phyloP scores from a whole-genome alignment of 2,329 filamentous ascomycete species.

The Blumeriella jaapii region DNA sequence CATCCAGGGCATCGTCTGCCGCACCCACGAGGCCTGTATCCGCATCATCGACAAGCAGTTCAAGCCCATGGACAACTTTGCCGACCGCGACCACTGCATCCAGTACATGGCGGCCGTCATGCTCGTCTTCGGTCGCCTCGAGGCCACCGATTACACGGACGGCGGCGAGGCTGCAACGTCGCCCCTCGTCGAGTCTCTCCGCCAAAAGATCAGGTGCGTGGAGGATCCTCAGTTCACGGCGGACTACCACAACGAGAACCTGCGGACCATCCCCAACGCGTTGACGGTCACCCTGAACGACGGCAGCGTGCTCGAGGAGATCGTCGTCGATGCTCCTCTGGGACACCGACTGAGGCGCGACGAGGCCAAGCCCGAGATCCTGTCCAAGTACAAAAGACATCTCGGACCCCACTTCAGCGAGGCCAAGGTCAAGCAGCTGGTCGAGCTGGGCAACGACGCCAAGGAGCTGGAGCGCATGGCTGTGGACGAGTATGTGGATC shows the following conservation, averaged over 20 bases:
- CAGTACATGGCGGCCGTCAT: conserved; percentile 99
- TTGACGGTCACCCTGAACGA: conserved; percentile 92
- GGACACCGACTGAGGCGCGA: conserved; percentile 85
- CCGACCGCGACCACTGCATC: conserved; percentile 97
- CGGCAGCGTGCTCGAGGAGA: conserved; percentile 81
- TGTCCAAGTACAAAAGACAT: conserved; percentile 92
- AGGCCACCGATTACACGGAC: conserved; percentile 88
- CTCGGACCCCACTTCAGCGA: conserved; percentile 71
- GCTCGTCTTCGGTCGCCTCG: conserved; percentile 88
- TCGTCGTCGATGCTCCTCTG: conserved; percentile 85
- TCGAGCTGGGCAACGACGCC: conserved; percentile 66
- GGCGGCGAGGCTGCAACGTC: conserved; percentile 86
- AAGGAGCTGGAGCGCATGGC: conserved; percentile 68
- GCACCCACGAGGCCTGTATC: conserved; percentile 95
- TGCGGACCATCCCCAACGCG: conserved; percentile 95
- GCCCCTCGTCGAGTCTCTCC: conserved; percentile 77
- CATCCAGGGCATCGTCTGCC: conserved; percentile 86
- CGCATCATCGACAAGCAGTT: conserved; percentile 99
- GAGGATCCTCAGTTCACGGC: conserved; percentile 90
- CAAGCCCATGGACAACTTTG: conserved; percentile 99
- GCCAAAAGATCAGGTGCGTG: conserved; percentile 88
- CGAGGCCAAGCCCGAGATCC: conserved; percentile 94
- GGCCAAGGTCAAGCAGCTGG: conserved; percentile 67
- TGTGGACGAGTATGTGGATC: conserved; percentile 87
- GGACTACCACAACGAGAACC: conserved; percentile 89